Evolutionary conservation across 352 stramenopile species (phyloP).

Genomic region (Peronospora belbahrii): DNA sequence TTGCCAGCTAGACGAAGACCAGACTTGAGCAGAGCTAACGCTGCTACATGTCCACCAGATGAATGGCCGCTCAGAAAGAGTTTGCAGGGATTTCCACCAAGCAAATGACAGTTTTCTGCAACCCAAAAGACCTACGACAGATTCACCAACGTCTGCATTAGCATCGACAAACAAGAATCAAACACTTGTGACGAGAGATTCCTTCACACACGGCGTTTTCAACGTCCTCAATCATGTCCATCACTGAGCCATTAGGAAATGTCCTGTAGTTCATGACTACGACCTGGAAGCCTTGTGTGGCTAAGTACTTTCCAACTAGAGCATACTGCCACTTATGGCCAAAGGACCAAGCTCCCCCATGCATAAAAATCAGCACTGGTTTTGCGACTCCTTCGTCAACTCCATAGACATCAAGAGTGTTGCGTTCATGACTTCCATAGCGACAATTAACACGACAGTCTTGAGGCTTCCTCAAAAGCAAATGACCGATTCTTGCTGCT

Average conservation of each 20-base stretch:
- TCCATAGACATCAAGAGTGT: constrained; percentile 58
- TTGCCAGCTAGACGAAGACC: constrained; percentile 29
- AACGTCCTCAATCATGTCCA: constrained; percentile 87
- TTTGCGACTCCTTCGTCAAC: constrained; percentile 14
- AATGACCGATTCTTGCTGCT: constrained; percentile 31
- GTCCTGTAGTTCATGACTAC: constrained; percentile 88
- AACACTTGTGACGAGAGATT: not conserved
- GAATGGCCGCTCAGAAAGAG: constrained; percentile 65
- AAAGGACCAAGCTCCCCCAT: constrained; percentile 84
- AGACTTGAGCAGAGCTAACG: constrained; percentile 49
- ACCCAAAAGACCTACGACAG: constrained; percentile 47
- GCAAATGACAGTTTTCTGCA: constrained; percentile 28
- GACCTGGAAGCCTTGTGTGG: constrained; percentile 58
- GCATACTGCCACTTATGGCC: constrained; percentile 76
- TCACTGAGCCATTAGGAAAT: constrained; percentile 74
- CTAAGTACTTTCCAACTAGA: constrained; percentile 52
- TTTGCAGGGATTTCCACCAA: constrained; percentile 40
- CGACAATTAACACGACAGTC: constrained; percentile 23
- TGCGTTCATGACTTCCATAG: constrained; percentile 46
- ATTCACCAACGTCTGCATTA: constrained; percentile 1
- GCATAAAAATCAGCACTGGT: constrained; percentile 88
- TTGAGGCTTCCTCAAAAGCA: constrained; percentile 33
- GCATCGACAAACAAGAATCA: not conserved
- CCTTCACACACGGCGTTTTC: constrained; percentile 43
- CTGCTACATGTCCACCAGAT: constrained; percentile 48